Evolutionary conservation across 768 basidiomycete genomes (phyloP).

Genomic region (Lepiota brunneoincarnata): DNA sequence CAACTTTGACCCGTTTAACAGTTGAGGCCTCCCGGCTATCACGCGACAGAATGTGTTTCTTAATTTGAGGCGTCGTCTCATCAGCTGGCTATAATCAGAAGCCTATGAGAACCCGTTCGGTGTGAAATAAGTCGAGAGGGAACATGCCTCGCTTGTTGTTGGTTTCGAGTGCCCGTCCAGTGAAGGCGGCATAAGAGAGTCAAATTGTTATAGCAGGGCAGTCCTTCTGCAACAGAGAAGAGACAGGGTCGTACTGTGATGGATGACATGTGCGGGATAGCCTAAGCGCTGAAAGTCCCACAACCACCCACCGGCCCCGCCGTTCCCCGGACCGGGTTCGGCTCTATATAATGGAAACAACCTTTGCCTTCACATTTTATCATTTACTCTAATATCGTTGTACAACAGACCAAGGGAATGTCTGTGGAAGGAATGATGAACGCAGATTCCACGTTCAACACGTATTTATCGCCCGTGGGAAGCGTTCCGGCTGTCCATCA

Average conservation of each 20-base stretch:
- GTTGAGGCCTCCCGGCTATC: neutral
- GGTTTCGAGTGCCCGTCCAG: neutral
- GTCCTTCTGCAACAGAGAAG: neutral
- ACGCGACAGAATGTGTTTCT: neutral
- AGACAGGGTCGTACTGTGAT: conserved; percentile 5
- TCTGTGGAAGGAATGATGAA: no score
- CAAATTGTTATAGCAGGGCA: neutral
- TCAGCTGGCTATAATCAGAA: conserved; percentile 4
- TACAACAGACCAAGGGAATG: no score
- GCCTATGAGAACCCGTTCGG: neutral
- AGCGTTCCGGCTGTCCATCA: no score
- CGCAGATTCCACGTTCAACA: no score
- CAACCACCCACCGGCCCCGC: no score
- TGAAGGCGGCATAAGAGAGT: neutral
- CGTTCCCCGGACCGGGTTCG: no score
- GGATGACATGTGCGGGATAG: neutral
- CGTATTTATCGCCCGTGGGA: no score
- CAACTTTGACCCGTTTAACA: neutral
- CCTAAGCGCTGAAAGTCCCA: neutral
- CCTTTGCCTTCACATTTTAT: no score
- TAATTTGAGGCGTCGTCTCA: neutral
- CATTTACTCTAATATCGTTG: no score
- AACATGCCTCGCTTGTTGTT: neutral
- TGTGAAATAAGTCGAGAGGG: neutral
- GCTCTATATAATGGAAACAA: no score